phyloP scores from a whole-genome alignment of 176 grass and related monocot species.

The Rhynchospora breviuscula region DNA sequence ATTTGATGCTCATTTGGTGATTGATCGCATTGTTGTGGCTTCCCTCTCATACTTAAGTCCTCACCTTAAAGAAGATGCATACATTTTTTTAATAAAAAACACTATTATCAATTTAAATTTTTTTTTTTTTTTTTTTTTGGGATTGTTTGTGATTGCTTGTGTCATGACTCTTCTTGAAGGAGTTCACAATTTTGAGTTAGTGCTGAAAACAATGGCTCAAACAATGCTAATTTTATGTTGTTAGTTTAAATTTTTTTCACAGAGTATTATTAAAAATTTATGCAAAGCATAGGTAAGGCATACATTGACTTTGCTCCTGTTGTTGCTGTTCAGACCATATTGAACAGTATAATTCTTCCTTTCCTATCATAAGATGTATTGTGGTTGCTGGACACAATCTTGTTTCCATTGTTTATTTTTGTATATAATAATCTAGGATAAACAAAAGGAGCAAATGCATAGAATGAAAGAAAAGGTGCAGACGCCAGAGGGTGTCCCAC shows the following conservation, averaged over 20 bases:
- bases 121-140: neutral
- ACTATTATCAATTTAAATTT: neutral
- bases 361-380: neutral
- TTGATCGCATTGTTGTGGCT: neutral
- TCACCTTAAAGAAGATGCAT: neutral
- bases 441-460: conserved; percentile 57
- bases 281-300: neutral
- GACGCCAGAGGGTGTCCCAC: conserved; percentile 81
- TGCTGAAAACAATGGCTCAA: neutral
- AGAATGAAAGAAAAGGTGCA: conserved; percentile 52
- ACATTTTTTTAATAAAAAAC: neutral
- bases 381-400: neutral
- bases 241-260: neutral
- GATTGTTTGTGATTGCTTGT: neutral
- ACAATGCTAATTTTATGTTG: neutral
- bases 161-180: neutral
- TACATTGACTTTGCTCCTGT: neutral
- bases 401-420: neutral
- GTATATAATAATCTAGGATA: conserved; percentile 52
- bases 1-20: neutral
- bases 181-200: neutral
- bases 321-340: neutral
- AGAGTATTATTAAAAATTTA: neutral
- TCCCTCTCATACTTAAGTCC: neutral
- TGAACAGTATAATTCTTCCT: neutral